Conservation (phyloP, 305 asterid species). For the Nicotiana rustica region DNA sequence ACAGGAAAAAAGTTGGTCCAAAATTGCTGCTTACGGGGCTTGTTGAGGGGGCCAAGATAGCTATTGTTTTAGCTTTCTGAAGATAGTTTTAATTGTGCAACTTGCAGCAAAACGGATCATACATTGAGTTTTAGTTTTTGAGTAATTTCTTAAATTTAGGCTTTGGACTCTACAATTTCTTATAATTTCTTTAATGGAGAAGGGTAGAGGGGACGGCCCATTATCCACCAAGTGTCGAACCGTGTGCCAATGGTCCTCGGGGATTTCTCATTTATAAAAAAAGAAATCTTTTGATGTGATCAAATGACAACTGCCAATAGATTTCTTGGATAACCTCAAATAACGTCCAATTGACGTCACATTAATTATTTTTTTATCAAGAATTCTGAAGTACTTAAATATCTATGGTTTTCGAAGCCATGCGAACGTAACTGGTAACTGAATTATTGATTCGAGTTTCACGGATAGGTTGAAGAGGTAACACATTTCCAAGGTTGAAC, state of each 20-base stretch:
- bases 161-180: background rate
- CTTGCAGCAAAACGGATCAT: conserved; percentile 16
- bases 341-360: background rate
- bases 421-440: background rate
- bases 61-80: conserved; percentile 20
- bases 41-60: conserved; percentile 18
- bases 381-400: background rate
- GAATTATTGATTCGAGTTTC: background rate
- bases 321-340: conserved; percentile 16
- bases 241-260: background rate
- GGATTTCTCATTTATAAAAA: conserved; percentile 1
- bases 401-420: conserved; percentile 1
- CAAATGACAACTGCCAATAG: background rate
- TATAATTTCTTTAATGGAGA: background rate
- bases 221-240: too few relatives aligned
- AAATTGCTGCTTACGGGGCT: conserved; percentile 22
- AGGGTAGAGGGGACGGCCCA: too few relatives aligned
- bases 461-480: conserved; percentile 26
- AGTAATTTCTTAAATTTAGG: conserved; percentile 21
- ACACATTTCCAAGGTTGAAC: conserved; percentile 12
- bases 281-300: background rate
- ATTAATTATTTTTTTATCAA: background rate
- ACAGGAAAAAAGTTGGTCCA: background rate
- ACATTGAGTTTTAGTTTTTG: background rate
- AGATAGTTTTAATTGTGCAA: conserved; percentile 16